Conservation (phyloP, 306 rosid species). For the Astragalus membranaceus region DNA sequence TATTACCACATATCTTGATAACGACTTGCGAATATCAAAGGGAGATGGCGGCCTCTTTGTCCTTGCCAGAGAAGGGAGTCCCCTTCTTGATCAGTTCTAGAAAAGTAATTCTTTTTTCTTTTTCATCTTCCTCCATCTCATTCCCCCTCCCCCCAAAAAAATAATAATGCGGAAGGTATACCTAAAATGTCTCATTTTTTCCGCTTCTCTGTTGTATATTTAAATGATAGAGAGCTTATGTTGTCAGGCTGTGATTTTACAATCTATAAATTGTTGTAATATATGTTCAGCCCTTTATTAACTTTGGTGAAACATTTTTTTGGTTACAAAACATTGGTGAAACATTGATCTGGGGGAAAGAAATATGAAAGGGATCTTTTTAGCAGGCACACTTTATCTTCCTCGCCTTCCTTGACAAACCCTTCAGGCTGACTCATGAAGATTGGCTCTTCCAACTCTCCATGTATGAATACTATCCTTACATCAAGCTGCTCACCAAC, state of each 20-base stretch:
- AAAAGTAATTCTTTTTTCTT: neutral
- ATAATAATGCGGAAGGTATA: neutral
- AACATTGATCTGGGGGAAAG: slow-evolving; percentile 8
- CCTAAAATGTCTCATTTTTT: neutral
- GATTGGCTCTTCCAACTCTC: too few species aligned
- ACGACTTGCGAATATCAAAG: slow-evolving; percentile 80
- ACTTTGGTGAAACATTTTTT: neutral
- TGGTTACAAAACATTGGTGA: neutral
- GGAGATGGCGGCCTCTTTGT: slow-evolving; percentile 96
- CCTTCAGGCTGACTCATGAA: too few species aligned
- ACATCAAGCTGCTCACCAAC: too few species aligned
- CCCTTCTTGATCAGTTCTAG: slow-evolving; percentile 51
- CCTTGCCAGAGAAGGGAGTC: slow-evolving; percentile 80
- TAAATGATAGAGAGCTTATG: slow-evolving; percentile 1
- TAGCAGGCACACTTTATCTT: too few species aligned
- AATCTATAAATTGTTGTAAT: neutral
- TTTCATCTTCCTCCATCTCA: neutral
- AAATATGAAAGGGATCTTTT: neutral
- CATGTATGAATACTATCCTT: too few species aligned
- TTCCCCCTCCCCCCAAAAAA: neutral
- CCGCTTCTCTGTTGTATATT: slow-evolving; percentile 2
- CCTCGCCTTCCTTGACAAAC: too few species aligned
- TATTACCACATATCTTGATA: slow-evolving; percentile 71
- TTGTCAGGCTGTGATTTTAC: slow-evolving; percentile 15
- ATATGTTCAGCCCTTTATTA: neutral